Conservation (phyloP, 1,284 basidiomycete genomes). For the Sphagnurus paluster region DNA sequence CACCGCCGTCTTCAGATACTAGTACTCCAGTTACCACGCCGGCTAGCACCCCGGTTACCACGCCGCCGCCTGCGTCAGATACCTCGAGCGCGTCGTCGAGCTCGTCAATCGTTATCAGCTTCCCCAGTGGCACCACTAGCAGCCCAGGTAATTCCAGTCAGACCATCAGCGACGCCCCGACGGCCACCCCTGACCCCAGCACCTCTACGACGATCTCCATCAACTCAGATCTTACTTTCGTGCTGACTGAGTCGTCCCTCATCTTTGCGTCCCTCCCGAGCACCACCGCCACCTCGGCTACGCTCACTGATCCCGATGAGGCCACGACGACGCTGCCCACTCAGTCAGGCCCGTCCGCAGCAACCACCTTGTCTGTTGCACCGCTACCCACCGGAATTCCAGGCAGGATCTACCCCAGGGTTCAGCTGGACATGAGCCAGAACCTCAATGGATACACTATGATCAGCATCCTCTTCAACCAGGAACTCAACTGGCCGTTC, state of each 20-base stretch:
- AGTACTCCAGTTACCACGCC: background rate
- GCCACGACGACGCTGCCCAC: conserved; percentile 42
- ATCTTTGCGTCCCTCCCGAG: conserved; percentile 4
- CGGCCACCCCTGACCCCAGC: background rate
- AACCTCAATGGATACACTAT: conserved; percentile 41
- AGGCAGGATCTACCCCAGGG: conserved; percentile 54
- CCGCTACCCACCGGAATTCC: conserved; percentile 63
- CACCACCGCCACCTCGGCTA: conserved; percentile 6
- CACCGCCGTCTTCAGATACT: background rate
- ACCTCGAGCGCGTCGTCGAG: background rate
- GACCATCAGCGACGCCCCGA: background rate
- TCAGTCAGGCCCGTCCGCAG: conserved; percentile 26
- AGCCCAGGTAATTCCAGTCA: background rate
- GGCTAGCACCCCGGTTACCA: background rate
- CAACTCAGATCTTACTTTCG: conserved; percentile 11
- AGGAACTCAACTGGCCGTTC: conserved; percentile 60
- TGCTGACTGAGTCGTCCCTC: conserved; percentile 15
- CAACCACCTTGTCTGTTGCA: conserved; percentile 25
- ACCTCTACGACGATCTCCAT: conserved; percentile 8
- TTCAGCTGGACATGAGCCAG: conserved; percentile 24
- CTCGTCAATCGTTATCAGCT: conserved; percentile 16
- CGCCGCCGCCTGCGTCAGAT: background rate
- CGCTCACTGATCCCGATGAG: conserved; percentile 56
- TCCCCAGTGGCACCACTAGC: conserved; percentile 13
- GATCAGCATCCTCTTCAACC: conserved; percentile 61